These are phyloP conservation scores for Psidium guajava DNA, from an alignment of 345 rosid species.

Conservation along the genomic window DNA sequence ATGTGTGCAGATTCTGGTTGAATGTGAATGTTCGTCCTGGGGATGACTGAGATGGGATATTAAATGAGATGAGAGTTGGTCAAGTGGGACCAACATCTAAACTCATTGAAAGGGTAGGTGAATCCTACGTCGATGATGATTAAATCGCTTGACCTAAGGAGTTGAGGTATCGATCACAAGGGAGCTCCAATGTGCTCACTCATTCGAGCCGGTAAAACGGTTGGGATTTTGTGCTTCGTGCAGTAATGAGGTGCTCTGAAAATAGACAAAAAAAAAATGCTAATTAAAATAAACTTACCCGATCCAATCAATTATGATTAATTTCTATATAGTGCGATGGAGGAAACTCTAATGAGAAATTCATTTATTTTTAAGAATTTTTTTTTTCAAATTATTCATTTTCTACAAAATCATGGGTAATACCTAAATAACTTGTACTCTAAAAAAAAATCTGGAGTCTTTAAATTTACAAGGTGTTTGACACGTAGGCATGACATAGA, in stretches of 20 bases:
- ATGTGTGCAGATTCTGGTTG: neutral
- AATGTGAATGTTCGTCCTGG: neutral
- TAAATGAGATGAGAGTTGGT: neutral
- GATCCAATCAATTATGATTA: too few relatives aligned
- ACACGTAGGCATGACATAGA: neutral
- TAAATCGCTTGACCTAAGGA: neutral
- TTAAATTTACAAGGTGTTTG: neutral
- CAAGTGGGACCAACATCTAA: neutral
- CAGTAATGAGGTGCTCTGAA: too few relatives aligned
- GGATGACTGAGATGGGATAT: neutral
- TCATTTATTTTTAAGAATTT: too few relatives aligned
- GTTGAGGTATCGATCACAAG: neutral
- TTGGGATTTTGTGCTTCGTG: too few relatives aligned
- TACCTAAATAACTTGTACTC: neutral
- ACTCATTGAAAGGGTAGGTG: neutral
- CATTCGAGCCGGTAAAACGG: too few relatives aligned
- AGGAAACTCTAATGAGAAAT: too few relatives aligned
- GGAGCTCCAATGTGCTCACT: neutral
- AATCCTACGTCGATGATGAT: neutral
- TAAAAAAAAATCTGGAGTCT: neutral
- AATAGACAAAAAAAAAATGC: too few relatives aligned
- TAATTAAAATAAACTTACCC: too few relatives aligned
- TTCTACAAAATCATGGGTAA: too few relatives aligned
- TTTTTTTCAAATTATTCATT: too few relatives aligned
- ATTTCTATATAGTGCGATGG: too few relatives aligned